These are phyloP conservation scores for Kazachstania martiniae DNA, from an alignment of 805 yeast genomes.

Conservation along the genomic window DNA sequence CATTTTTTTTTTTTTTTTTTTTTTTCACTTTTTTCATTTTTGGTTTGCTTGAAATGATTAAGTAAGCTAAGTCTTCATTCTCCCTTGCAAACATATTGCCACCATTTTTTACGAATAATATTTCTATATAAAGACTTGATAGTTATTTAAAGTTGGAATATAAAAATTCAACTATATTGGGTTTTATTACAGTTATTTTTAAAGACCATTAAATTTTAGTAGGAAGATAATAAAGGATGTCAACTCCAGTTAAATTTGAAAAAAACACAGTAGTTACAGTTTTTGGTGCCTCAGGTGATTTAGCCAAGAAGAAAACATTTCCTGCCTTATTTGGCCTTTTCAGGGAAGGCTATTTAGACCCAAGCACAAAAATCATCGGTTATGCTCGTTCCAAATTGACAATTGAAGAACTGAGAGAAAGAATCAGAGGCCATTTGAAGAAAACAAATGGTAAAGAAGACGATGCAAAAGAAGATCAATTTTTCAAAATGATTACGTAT, in stretches of 20 bases:
- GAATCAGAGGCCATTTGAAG: conserved; percentile 55
- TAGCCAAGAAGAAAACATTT: conserved; percentile 90
- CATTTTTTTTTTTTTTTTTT: no score
- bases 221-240: conserved; percentile 1
- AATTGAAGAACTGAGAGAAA: conserved; percentile 52
- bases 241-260: conserved; percentile 35
- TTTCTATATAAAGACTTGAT: no score
- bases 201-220: no score
- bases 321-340: conserved; percentile 72
- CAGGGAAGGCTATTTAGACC: conserved; percentile 68
- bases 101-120: no score
- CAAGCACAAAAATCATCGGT: conserved; percentile 66
- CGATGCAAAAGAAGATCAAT: conserved; percentile 41
- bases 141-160: no score
- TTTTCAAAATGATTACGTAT: conserved; percentile 56
- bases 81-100: no score
- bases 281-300: conserved; percentile 91
- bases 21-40: no score
- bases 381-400: conserved; percentile 78
- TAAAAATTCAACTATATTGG: no score
- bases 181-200: no score
- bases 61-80: no score
- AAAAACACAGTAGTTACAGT: conserved; percentile 65
- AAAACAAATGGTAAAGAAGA: conserved; percentile 35
- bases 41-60: no score